phyloP scores from a whole-genome alignment of 2,329 filamentous ascomycete species.

The Exophiala viscosa region DNA sequence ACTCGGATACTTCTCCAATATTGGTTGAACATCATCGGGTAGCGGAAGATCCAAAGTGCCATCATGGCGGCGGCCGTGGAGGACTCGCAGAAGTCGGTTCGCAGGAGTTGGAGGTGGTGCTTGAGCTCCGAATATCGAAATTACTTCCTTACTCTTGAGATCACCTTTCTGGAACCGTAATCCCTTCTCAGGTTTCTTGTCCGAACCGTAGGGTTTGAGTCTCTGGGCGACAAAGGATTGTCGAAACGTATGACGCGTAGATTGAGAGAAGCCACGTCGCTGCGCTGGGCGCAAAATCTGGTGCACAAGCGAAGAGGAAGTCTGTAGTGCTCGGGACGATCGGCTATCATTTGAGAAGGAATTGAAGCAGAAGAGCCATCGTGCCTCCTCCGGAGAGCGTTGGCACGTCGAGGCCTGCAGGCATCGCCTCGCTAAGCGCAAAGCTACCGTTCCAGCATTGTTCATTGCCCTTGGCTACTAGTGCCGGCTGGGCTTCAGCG shows the following conservation, averaged over 20 bases:
- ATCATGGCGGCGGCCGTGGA: slow-evolving; percentile 42
- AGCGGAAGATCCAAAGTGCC: slow-evolving; percentile 46
- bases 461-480: slow-evolving; percentile 22
- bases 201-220: slow-evolving; percentile 19
- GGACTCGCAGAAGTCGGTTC: slow-evolving; percentile 32
- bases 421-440: slow-evolving; percentile 23
- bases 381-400: not conserved
- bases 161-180: slow-evolving; percentile 22
- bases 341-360: not conserved
- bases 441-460: slow-evolving; percentile 27
- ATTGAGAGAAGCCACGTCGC: slow-evolving; percentile 10
- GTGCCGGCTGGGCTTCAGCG: too few relatives aligned
- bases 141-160: slow-evolving; percentile 16
- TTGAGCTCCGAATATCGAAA: slow-evolving; percentile 18
- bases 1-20: slow-evolving; percentile 29
- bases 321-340: not conserved
- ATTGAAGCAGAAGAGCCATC: slow-evolving; percentile 1
- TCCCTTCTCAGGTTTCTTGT: slow-evolving; percentile 23
- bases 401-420: slow-evolving; percentile 14
- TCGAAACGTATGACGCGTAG: slow-evolving; percentile 7
- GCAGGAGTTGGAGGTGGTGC: slow-evolving; percentile 15
- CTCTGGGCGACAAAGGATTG: slow-evolving; percentile 6
- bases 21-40: slow-evolving; percentile 37
- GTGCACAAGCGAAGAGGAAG: not conserved
- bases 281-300: not conserved